Conservation (phyloP, 768 basidiomycete species). For the Mycena rosella region DNA sequence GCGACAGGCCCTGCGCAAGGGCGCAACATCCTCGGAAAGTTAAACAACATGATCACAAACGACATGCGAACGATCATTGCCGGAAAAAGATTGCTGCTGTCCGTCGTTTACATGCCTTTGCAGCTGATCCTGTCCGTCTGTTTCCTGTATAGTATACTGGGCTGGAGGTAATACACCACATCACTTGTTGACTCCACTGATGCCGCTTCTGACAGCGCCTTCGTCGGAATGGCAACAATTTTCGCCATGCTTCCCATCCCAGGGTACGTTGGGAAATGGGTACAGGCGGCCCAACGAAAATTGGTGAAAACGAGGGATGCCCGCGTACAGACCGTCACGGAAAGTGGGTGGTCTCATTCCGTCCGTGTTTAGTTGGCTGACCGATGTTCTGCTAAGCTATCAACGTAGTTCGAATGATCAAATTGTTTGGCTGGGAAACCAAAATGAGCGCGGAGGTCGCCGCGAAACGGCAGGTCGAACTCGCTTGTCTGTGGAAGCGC, state of each 20-base stretch:
- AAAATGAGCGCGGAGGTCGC: constrained; percentile 66
- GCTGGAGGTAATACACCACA: constrained; percentile 62
- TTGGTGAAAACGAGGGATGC: constrained; percentile 67
- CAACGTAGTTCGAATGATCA: constrained; percentile 73
- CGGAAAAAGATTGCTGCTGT: constrained; percentile 50
- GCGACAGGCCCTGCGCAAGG: constrained; percentile 22
- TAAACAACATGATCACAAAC: constrained; percentile 81
- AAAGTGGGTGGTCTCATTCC: constrained; percentile 57
- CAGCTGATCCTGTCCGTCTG: constrained; percentile 52
- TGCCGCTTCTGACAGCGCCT: constrained; percentile 50
- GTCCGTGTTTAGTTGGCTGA: constrained; percentile 13
- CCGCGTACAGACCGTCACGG: constrained; percentile 70
- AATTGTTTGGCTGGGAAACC: constrained; percentile 77
- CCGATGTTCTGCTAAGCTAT: constrained; percentile 55
- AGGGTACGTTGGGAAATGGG: constrained; percentile 62
- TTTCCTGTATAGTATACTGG: constrained; percentile 61
- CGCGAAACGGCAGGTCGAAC: constrained; percentile 71
- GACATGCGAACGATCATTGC: constrained; percentile 60
- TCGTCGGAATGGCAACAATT: constrained; percentile 68
- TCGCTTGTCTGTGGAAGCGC: constrained; percentile 64
- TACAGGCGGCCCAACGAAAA: constrained; percentile 60
- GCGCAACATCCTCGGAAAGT: constrained; percentile 73
- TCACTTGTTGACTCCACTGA: background rate
- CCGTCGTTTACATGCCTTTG: constrained; percentile 55
- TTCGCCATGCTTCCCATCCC: constrained; percentile 69